phyloP scores from a whole-genome alignment of 2,329 filamentous ascomycete species.

The Penicillium olsonii region DNA sequence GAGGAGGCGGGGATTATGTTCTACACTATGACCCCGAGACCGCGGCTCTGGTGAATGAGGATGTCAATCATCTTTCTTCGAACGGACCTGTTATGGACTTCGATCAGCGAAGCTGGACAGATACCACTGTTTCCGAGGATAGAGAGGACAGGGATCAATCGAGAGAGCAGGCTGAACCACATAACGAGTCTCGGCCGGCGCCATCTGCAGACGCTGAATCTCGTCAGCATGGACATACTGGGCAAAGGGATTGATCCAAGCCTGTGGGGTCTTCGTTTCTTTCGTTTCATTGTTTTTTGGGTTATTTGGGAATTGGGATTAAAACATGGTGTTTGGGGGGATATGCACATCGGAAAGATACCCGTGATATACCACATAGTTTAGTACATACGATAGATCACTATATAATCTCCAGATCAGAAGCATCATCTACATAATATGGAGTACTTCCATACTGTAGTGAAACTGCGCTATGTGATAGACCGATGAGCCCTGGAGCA shows the following conservation, averaged over 20 bases:
- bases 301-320: neutral
- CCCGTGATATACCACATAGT: conserved; percentile 3
- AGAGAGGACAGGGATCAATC: conserved; percentile 3
- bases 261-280: no score
- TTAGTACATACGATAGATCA: neutral
- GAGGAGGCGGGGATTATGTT: conserved; percentile 30
- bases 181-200: neutral
- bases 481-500: no score
- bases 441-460: no score
- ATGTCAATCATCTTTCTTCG: conserved; percentile 12
- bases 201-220: neutral
- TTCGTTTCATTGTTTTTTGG: neutral
- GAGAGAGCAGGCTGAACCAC: conserved; percentile 1
- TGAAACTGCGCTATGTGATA: no score
- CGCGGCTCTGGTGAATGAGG: conserved; percentile 38
- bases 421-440: no score
- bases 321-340: neutral
- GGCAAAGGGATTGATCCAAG: neutral
- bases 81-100: conserved; percentile 5
- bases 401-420: neutral
- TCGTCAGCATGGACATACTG: neutral
- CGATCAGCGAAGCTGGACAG: conserved; percentile 23
- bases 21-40: conserved; percentile 43
- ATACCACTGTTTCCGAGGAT: conserved; percentile 16
- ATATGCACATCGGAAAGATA: conserved; percentile 4